Conservation (phyloP, 169 alveolate genomes). For the Condylostoma magnum region DNA sequence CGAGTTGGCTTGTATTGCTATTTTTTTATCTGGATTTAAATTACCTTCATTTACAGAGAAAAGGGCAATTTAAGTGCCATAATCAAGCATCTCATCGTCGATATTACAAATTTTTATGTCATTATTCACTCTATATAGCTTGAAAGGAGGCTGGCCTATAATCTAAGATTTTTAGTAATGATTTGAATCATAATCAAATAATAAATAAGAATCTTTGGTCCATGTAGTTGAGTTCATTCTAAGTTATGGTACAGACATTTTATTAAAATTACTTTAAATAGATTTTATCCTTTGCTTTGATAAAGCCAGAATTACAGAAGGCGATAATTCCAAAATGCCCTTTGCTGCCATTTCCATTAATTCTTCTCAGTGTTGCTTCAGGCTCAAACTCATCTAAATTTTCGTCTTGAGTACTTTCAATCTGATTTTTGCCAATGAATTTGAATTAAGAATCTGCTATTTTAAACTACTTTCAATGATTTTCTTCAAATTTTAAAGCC, state of each 20-base stretch:
- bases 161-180: background rate
- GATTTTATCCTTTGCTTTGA: too few species aligned
- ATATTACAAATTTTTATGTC: background rate
- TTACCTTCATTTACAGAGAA: background rate
- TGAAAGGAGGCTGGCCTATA: background rate
- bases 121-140: background rate
- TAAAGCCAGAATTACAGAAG: too few species aligned
- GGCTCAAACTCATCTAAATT: too few species aligned
- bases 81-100: background rate
- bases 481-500: background rate
- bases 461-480: too few species aligned
- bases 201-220: background rate
- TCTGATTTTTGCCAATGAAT: too few species aligned
- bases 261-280: too few species aligned
- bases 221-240: background rate
- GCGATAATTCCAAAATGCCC: constrained; percentile 7
- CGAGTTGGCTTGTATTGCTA: background rate
- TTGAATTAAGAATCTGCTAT: too few species aligned
- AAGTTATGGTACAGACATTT: too few species aligned
- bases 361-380: constrained; percentile 7
- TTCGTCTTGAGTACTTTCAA: too few species aligned
- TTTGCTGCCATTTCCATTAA: constrained; percentile 17
- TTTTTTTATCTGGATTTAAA: background rate
- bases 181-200: background rate
- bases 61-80: background rate